A percentile compares a stretch with the other conserved stretches of the same genome.
Evolutionary conservation across 2,329 filamentous ascomycete genomes (phyloP).

Genomic region (Thelonectria olida): DNA sequence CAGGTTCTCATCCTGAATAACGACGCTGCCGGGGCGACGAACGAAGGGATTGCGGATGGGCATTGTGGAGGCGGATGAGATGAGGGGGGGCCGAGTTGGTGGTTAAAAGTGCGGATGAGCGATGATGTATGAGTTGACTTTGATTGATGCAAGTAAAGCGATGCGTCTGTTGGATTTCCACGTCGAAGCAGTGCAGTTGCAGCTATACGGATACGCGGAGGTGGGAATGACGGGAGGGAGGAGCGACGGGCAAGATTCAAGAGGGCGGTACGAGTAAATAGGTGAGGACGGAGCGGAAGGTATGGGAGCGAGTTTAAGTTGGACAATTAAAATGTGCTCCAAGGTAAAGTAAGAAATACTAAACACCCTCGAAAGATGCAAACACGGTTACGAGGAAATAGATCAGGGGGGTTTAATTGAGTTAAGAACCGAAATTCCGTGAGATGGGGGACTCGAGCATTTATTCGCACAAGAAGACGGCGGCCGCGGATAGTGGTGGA

Average conservation of each 20-base stretch:
- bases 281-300: background rate
- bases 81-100: background rate
- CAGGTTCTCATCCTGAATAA: conserved; percentile 62
- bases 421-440: conserved; percentile 16
- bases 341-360: no score
- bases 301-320: background rate
- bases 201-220: background rate
- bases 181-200: no score
- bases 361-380: background rate
- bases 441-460: conserved; percentile 20
- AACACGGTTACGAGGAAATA: conserved; percentile 6
- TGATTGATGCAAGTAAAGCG: background rate
- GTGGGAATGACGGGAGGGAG: background rate
- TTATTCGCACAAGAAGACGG: conserved; percentile 18
- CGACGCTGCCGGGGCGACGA: conserved; percentile 61
- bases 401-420: conserved; percentile 21
- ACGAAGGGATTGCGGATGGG: conserved; percentile 79
- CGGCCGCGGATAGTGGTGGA: conserved; percentile 15
- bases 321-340: background rate
- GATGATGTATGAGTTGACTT: background rate
- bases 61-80: conserved; percentile 56
- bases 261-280: background rate
- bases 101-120: conserved; percentile 16
- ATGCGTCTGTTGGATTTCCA: background rate
- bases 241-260: background rate